Evolutionary conservation across 345 rosid species (phyloP).

Genomic region (Camelina neglecta): DNA sequence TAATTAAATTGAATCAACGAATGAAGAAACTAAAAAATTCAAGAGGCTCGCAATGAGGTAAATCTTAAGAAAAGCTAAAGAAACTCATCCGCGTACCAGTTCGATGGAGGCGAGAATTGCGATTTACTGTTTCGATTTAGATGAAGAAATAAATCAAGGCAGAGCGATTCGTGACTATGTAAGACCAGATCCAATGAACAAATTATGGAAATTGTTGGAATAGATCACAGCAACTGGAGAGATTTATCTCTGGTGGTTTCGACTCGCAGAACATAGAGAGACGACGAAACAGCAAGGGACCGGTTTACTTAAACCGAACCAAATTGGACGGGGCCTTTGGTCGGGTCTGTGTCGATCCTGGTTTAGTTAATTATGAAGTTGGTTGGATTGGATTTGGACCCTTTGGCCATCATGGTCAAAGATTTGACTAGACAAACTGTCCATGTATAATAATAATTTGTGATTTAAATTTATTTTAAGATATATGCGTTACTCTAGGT

Average conservation of each 20-base stretch:
- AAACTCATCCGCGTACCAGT: neutral
- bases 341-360: neutral
- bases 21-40: neutral
- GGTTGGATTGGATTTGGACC: no score
- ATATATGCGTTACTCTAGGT: neutral
- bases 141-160: neutral
- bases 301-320: constrained; percentile 6
- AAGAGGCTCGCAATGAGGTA: neutral
- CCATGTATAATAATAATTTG: neutral
- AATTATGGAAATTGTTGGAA: neutral
- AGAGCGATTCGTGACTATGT: neutral
- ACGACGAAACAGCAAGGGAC: neutral
- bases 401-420: neutral
- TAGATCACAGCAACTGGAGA: no score
- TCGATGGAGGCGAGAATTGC: neutral
- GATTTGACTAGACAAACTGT: neutral
- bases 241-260: no score
- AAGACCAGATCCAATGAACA: neutral
- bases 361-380: no score
- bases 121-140: neutral
- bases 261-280: no score
- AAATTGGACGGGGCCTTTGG: neutral
- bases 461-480: neutral
- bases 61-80: neutral
- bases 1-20: neutral